phyloP scores from a whole-genome alignment of 352 stramenopile species.

The Thalassiosira oceanica region DNA sequence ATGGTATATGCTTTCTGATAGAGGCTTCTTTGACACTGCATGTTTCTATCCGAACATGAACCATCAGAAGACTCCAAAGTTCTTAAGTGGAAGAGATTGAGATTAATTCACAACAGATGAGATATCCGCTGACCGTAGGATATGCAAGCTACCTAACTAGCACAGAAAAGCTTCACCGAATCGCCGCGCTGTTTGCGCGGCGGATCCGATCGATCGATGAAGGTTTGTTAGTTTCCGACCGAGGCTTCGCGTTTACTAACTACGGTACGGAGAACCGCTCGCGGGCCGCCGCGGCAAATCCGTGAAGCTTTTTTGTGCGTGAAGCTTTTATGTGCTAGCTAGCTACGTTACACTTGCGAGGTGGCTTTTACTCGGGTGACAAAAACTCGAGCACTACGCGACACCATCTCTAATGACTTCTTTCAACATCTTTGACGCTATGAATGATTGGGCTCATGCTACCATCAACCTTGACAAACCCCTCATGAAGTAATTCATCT shows the following conservation, averaged over 20 bases:
- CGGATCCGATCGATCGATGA: too few relatives aligned
- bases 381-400: conserved; percentile 16
- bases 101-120: conserved; percentile 29
- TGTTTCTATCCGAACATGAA: conserved; percentile 38
- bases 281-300: too few relatives aligned
- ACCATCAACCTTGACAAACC: conserved; percentile 17
- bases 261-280: too few relatives aligned
- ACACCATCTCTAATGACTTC: conserved; percentile 29
- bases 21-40: conserved; percentile 25
- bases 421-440: conserved; percentile 22
- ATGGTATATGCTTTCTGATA: conserved; percentile 28
- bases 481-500: conserved; percentile 18
- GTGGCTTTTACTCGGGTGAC: conserved; percentile 24
- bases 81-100: conserved; percentile 21
- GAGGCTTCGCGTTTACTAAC: too few relatives aligned
- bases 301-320: too few relatives aligned
- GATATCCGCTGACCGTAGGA: conserved; percentile 20
- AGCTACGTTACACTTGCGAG: conserved; percentile 29
- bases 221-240: too few relatives aligned
- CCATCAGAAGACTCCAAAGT: conserved; percentile 29
- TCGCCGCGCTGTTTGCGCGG: too few relatives aligned
- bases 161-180: too few relatives aligned
- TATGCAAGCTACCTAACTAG: too few relatives aligned
- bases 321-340: too few relatives aligned
- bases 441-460: conserved; percentile 32